Evolutionary conservation across 805 yeast species (phyloP).

Genomic region (Starmerella ratchasimensis): DNA sequence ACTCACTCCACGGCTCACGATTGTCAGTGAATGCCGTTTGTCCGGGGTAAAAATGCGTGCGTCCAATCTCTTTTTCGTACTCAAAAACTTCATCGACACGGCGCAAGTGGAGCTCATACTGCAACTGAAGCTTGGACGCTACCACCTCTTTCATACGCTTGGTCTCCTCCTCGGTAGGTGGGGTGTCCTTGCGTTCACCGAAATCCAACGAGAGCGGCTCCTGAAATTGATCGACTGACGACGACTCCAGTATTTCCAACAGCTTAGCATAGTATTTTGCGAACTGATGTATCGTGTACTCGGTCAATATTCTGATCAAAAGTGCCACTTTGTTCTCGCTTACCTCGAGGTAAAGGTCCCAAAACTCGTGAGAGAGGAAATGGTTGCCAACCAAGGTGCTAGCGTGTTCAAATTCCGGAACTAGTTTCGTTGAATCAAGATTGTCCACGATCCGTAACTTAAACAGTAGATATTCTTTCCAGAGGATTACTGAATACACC

Average conservation of each 20-base stretch:
- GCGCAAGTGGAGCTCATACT: slow-evolving; percentile 14
- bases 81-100: slow-evolving; percentile 53
- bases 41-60: slow-evolving; percentile 43
- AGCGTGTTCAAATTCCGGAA: slow-evolving; percentile 35
- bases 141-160: slow-evolving; percentile 7
- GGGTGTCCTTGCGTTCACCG: neutral
- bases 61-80: slow-evolving; percentile 49
- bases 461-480: slow-evolving; percentile 30
- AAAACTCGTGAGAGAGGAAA: slow-evolving; percentile 62
- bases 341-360: slow-evolving; percentile 66
- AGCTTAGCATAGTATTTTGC: slow-evolving; percentile 50
- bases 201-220: neutral
- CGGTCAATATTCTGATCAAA: slow-evolving; percentile 25
- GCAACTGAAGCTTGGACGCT: slow-evolving; percentile 9
- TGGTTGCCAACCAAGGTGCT: slow-evolving; percentile 45
- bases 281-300: slow-evolving; percentile 52
- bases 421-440: slow-evolving; percentile 6
- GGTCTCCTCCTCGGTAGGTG: slow-evolving; percentile 2
- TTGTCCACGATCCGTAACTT: slow-evolving; percentile 19
- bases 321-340: slow-evolving; percentile 36
- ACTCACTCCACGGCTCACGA: slow-evolving; percentile 44
- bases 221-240: neutral
- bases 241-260: slow-evolving; percentile 15
- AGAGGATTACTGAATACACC: slow-evolving; percentile 26
- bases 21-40: slow-evolving; percentile 36